phyloP scores from a whole-genome alignment of 768 basidiomycete genomes.

The Tephrocybe sp. region DNA sequence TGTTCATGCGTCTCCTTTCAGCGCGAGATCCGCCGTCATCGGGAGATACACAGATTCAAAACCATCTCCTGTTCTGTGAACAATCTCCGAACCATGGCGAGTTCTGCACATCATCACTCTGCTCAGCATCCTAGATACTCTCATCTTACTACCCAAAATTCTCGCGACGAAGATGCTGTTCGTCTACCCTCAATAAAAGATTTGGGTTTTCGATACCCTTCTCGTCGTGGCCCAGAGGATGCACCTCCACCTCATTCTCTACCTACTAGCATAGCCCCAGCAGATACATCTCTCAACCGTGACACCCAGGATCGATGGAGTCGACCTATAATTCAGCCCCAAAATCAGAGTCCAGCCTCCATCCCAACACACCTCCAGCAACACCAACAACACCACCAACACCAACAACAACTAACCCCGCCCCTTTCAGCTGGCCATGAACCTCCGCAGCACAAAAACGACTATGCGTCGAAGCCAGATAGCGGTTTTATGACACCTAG shows the following conservation, averaged over 20 bases:
- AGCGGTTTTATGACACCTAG: constrained; percentile 48
- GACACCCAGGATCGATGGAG: constrained; percentile 33
- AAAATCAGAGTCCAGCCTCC: constrained; percentile 23
- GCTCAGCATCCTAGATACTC: constrained; percentile 37
- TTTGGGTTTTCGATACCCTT: constrained; percentile 55
- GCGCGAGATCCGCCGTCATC: constrained; percentile 60
- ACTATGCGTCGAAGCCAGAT: constrained; percentile 49
- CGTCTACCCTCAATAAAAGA: constrained; percentile 74
- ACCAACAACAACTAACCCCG: constrained; percentile 47
- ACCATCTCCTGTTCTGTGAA: constrained; percentile 42
- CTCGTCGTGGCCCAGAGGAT: constrained; percentile 25
- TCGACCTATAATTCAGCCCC: constrained; percentile 21
- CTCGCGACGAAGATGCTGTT: constrained; percentile 36
- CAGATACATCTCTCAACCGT: constrained; percentile 24
- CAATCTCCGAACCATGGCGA: constrained; percentile 41
- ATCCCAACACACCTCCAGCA: constrained; percentile 24
- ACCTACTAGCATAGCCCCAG: constrained; percentile 11
- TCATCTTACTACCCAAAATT: constrained; percentile 31
- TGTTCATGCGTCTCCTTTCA: constrained; percentile 21
- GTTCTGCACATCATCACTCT: constrained; percentile 44
- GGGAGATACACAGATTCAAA: constrained; percentile 59
- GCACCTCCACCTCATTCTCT: constrained; percentile 19
- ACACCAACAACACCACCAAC: constrained; percentile 33
- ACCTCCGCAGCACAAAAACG: constrained; percentile 27
- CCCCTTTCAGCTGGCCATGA: constrained; percentile 45